Evolutionary conservation across 352 stramenopile genomes (phyloP).

Genomic region (Phytophthora colocasiae): DNA sequence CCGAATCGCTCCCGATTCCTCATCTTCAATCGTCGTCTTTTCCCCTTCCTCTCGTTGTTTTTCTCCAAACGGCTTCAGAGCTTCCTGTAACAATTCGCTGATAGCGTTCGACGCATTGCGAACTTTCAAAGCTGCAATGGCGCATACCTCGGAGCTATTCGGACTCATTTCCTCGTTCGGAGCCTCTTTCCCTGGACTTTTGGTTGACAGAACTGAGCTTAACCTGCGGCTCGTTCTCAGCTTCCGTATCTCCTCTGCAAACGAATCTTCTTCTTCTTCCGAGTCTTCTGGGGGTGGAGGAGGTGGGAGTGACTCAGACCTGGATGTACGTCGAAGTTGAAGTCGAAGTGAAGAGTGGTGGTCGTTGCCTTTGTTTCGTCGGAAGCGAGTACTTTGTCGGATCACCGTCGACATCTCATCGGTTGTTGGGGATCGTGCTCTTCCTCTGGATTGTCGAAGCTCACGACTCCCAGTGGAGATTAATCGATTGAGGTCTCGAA

Average conservation of each 20-base stretch:
- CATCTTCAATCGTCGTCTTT: constrained; percentile 20
- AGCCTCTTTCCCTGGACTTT: constrained; percentile 22
- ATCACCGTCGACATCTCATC: constrained; percentile 42
- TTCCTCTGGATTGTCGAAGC: not conserved
- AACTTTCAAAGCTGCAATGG: constrained; percentile 25
- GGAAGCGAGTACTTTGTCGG: constrained; percentile 46
- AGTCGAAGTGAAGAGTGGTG: constrained; percentile 16
- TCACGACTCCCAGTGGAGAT: constrained; percentile 40
- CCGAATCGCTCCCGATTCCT: constrained; percentile 15
- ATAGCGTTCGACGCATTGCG: constrained; percentile 51
- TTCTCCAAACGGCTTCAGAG: constrained; percentile 60
- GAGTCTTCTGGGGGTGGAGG: constrained; percentile 23
- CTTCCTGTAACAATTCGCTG: constrained; percentile 51
- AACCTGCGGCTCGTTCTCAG: constrained; percentile 33
- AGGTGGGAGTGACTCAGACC: constrained; percentile 21
- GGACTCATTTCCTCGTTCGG: constrained; percentile 11
- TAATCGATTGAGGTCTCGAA: constrained; percentile 48
- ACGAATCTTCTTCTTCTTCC: constrained; percentile 52
- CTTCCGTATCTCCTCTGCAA: constrained; percentile 48
- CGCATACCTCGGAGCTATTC: constrained; percentile 14
- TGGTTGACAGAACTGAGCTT: constrained; percentile 7
- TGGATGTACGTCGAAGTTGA: constrained; percentile 7
- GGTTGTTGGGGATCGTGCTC: constrained; percentile 30
- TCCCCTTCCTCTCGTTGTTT: constrained; percentile 42
- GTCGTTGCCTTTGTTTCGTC: constrained; percentile 6